Base-by-base conservation (phyloP, 1,284 basidiomycete genomes). In the Cryptococcus sp. region DNA sequence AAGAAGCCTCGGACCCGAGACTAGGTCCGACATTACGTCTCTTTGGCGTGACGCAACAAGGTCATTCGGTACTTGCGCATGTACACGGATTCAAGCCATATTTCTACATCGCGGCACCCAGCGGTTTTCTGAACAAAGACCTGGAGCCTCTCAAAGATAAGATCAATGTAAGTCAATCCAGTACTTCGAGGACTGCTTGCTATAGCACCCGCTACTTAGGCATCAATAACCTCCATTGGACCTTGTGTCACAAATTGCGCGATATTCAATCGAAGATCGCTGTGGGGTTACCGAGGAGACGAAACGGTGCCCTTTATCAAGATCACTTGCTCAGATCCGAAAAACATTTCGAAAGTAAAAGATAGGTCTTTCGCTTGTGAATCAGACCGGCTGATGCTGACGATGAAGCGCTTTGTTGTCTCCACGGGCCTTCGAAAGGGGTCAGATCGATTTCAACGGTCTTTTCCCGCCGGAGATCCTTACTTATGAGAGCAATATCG, bases 401-500 rank as follows among this genome's bases (percentile, higher is more conserved):
- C 39, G 52, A 54, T 61, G 50, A 63, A 35, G 30, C 73, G 60
- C 67, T 43, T 46, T 52, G 49, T 59, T 51, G 39, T 30, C n/a
- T 55, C 75, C 78, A 93, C 90, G 90, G 66, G 75, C 91, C 57
- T 94, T 97, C 68, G 93, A 97, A 69, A 82, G 86, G 47, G 91
- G 88, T 25, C 89, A 93, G 78, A 85, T 89, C 63, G 79, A 81
- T 27, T 95, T 86, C 75, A 82, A 86, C 57, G 85, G 83, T 48
- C 78, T 91, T 17, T 92, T 91, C 68, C 85, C 83, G 1, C 67
- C 78, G 5, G 78, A 78, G 50, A 64, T 80, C n/a, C 69, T 86
- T 46, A 96, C 93, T 0, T 97, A 84, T 65, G 93, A 97, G 76
- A 95, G 92, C 72, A 96, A 97, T 71, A 89, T 97, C 55, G 85